Evolutionary conservation across 306 rosid species (phyloP), one percentile per base, ranked within the genome.

Genomic region (Pyrus betulifolia): DNA sequence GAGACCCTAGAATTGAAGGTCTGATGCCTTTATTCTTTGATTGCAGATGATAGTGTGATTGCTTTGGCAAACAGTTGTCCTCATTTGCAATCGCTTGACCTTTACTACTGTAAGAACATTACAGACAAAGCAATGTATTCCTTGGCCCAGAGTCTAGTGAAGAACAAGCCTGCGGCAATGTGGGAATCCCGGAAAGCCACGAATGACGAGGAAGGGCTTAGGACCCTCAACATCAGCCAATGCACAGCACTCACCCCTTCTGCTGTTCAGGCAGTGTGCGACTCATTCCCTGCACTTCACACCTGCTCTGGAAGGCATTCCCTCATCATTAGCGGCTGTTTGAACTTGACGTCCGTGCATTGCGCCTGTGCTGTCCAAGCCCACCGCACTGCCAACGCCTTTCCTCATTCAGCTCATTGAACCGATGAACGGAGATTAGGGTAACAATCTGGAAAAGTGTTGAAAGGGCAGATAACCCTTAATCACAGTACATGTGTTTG

Each of bases 121-220:
- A 96, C 99, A 1, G 99, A 96, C 84, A 87, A 82, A 77, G 97
- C 99, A 69, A 96, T 96, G 98, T 89, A 96, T 51, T 91, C 97
- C 4, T 85, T 96, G 86, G 98, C 99, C 46, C 89, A 92, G 25
- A 86, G 98, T 88, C 82, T 85, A 51, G 84, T 88, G 76, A 95
- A 85, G 21, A 84, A 82, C 86, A 92, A 84, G 82, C 85, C 91
- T 57, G 68, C 82, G 2, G 68, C 82, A 21, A 78, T 77, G 80
- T 89, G 98, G 97, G 90, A 82, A 81, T 68, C 96, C 17, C 80
- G 74, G 74, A 90, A 92, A 79, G 90, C 80, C 76, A 77, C 40
- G 76, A 90, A 77, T 12, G 97, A 95, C 19, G 93, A 92, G 4
- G 91, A 89, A 22, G 99, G 99, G 3, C 86, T 96, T 3, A 86